A percentile compares a stretch with the other conserved stretches of the same genome.
These are phyloP conservation scores for Aureobasidium sp. DNA, from an alignment of 2,329 filamentous ascomycete species.

Conservation along the genomic window DNA sequence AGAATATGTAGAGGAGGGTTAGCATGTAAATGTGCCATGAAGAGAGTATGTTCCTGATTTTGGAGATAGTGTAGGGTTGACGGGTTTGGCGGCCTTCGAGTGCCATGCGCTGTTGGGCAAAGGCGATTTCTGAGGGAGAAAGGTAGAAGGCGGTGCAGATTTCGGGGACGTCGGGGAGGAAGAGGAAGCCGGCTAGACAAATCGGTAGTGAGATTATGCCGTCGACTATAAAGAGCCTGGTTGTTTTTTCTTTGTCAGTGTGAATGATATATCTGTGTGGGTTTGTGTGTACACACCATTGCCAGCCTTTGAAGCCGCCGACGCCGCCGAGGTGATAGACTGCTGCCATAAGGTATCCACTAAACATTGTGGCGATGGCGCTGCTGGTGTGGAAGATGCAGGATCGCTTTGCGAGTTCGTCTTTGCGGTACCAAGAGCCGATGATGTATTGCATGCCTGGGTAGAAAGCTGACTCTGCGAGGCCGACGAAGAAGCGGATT, in stretches of 20 bases:
- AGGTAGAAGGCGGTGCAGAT: constrained; percentile 46
- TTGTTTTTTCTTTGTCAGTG: not conserved
- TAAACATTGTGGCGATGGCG: constrained; percentile 41
- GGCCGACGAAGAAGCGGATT: constrained; percentile 45
- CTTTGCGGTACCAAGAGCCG: constrained; percentile 45
- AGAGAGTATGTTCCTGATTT: not conserved
- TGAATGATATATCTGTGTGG: not conserved
- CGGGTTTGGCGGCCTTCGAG: constrained; percentile 41
- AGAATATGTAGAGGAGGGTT: not conserved
- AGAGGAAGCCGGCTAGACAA: constrained; percentile 44
- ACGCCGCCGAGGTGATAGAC: not conserved
- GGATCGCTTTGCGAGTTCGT: constrained; percentile 46
- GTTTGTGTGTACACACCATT: not conserved
- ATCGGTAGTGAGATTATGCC: constrained; percentile 46
- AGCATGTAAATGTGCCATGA: not conserved
- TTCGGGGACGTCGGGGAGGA: constrained; percentile 45
- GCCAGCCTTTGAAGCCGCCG: not conserved
- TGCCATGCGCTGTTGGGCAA: constrained; percentile 45
- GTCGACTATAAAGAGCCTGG: not conserved
- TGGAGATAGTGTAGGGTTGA: constrained; percentile 23
- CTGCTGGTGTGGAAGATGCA: constrained; percentile 47
- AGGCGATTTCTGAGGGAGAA: constrained; percentile 36
- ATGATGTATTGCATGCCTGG: constrained; percentile 48
- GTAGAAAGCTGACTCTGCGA: constrained; percentile 46
- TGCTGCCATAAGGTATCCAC: constrained; percentile 36